phyloP scores from a whole-genome alignment of 140 eudicot genomes.

The Bidens hawaiensis region DNA sequence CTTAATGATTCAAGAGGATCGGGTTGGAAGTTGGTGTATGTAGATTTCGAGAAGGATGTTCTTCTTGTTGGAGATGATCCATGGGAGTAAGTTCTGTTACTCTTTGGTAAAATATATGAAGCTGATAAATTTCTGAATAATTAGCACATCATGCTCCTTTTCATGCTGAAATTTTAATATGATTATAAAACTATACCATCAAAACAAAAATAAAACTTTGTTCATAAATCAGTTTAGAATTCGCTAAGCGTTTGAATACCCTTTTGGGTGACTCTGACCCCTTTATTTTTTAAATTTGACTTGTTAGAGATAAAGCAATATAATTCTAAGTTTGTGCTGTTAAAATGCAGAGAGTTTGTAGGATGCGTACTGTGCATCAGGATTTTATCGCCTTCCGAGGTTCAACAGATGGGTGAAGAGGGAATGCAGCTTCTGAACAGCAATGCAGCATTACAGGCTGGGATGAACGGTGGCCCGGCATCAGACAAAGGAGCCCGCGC shows the following conservation, averaged over 20 bases:
- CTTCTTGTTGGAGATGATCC: constrained; percentile 99
- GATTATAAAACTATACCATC: not conserved
- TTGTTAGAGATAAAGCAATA: too few species aligned
- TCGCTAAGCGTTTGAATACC: not conserved
- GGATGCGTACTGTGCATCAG: constrained; percentile 92
- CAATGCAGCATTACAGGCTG: constrained; percentile 44
- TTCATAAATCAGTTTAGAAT: not conserved
- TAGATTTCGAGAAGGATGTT: constrained; percentile 87
- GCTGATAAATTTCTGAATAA: too few species aligned
- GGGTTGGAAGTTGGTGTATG: constrained; percentile 94
- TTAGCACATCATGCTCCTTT: too few species aligned
- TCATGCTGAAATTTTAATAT: too few species aligned
- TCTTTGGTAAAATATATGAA: too few species aligned
- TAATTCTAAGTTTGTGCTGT: too few species aligned
- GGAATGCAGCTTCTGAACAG: constrained; percentile 91
- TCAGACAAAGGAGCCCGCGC: constrained; percentile 23
- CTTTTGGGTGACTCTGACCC: not conserved
- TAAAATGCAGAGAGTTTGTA: constrained; percentile 67
- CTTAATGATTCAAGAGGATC: constrained; percentile 79
- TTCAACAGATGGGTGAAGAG: constrained; percentile 95
- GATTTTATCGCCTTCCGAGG: constrained; percentile 85
- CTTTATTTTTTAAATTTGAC: too few species aligned
- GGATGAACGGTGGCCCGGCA: constrained; percentile 18
- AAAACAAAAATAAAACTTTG: too few species aligned
- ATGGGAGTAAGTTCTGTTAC: constrained; percentile 85